Base-by-base conservation (phyloP, 129 eudicot genomes). In the Tagetes patula region DNA sequence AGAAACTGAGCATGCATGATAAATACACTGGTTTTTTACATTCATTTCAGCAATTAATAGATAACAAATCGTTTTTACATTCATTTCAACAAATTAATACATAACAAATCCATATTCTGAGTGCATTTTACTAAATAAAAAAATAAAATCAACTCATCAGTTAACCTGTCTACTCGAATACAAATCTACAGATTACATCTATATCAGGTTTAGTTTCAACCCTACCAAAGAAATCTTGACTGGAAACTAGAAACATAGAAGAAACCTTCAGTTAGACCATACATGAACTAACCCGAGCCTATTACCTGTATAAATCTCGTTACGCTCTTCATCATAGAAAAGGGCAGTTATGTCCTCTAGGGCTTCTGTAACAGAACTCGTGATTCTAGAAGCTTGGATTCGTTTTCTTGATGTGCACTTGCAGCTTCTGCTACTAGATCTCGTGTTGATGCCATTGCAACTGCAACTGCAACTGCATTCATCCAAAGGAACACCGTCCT, bases 301-400 rank as follows among this genome's bases (percentile, higher is more conserved):
- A 43, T 89, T 92, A 4, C 98, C 98, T 12, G 98, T 92, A 76
- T 89, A 92, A 20, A 92, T 92, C 83, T 92, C 98, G 32, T 92
- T 89, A n/a, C 98, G 91, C 40, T 89, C 98, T 87, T 92, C 98
- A 32, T 92, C 95, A 38, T 92, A 92, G 75, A 87, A 89, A 38
- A 92, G 95, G 45, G 98, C 96, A 0, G 98, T 92, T 5, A 89
- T 92, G 73, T 92, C 95, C 69, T 92, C 95, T n/a, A 92, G 79
- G 8, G 98, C 98, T 75, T 92, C 96, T 30, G 94, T 81, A 20
- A 89, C 89, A 0, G 88, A 85, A 84, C 91, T 89, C 73, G 79
- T 79, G 1, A 83, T 82, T 53, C 86, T 80, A 0, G 88, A 81
- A 74, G 87, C 71, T 54, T 59, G 75, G 4, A 75, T 70, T 30